Evolutionary conservation across 306 rosid genomes (phyloP).

Genomic region (Cicer bijugum): DNA sequence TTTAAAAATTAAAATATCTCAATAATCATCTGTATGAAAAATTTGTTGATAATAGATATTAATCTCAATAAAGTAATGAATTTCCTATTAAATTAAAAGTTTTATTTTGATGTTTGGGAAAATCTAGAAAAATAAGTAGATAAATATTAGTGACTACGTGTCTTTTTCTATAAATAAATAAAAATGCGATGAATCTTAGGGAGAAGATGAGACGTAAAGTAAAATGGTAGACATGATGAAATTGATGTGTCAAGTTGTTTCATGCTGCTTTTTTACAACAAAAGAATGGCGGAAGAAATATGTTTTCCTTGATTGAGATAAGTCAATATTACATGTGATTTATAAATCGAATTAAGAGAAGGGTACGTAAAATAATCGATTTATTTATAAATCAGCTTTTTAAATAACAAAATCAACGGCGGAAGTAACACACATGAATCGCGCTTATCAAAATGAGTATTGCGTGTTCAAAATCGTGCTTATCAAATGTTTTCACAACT

Average conservation of each 20-base stretch:
- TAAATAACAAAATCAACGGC: too few relatives aligned
- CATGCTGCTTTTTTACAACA: constrained; percentile 29
- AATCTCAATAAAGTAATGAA: neutral
- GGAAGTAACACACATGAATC: too few relatives aligned
- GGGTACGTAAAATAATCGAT: neutral
- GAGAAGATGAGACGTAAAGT: constrained; percentile 41
- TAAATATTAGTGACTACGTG: neutral
- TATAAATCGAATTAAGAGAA: neutral
- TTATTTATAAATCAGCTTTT: neutral
- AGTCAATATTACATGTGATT: constrained; percentile 6
- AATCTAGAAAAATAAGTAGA: neutral
- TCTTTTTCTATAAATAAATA: neutral
- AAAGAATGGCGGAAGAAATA: neutral
- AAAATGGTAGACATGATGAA: constrained; percentile 29
- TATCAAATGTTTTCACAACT: too few relatives aligned
- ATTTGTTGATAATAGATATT: neutral
- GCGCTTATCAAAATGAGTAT: too few relatives aligned
- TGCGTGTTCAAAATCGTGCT: too few relatives aligned
- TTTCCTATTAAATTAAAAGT: neutral
- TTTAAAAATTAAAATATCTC: too few relatives aligned
- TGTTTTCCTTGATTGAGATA: constrained; percentile 28
- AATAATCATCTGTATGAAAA: neutral
- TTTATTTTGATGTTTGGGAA: constrained; percentile 1
- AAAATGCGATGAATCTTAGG: constrained; percentile 25
- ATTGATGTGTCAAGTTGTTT: constrained; percentile 30